A percentile compares a stretch with the other conserved stretches of the same genome.
phyloP scores from a whole-genome alignment of 805 yeast species.

The Ogataea henricii region DNA sequence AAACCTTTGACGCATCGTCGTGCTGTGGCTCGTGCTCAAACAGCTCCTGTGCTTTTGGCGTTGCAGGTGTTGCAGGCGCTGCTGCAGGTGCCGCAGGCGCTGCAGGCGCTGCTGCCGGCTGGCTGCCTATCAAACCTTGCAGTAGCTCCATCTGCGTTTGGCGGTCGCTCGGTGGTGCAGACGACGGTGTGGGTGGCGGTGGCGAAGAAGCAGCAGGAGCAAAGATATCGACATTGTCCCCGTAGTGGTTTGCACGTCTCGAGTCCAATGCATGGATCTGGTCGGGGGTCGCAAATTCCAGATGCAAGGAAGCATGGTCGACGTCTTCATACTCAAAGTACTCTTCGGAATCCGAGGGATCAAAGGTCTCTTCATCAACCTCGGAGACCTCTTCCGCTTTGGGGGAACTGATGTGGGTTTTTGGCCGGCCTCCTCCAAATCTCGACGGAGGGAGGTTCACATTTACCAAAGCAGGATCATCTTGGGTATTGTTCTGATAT shows the following conservation, averaged over 20 bases:
- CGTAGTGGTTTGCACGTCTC: too few relatives aligned
- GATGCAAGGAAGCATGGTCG: slow-evolving; percentile 11
- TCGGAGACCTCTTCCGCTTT: not conserved
- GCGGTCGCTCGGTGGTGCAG: not conserved
- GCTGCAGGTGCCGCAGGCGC: too few relatives aligned
- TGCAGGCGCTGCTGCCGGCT: not conserved
- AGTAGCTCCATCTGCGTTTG: slow-evolving; percentile 1
- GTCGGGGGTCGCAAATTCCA: slow-evolving; percentile 28
- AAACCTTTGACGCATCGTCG: not conserved
- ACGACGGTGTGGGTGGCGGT: too few relatives aligned
- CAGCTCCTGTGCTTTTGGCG: not conserved
- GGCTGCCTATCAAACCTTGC: slow-evolving; percentile 1
- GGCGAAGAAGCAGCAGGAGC: too few relatives aligned
- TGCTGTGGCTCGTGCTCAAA: not conserved
- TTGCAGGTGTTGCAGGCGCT: too few relatives aligned
- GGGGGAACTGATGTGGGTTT: not conserved
- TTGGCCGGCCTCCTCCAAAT: not conserved
- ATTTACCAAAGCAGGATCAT: not conserved
- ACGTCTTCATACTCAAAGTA: not conserved
- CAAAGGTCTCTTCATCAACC: not conserved
- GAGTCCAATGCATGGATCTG: slow-evolving; percentile 7
- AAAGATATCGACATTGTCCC: too few relatives aligned
- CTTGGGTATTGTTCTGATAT: not conserved
- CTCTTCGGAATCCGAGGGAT: not conserved
- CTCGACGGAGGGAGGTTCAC: not conserved